Base-by-base conservation (phyloP, 2,329 filamentous ascomycete genomes). In the Amauroascus niger region DNA sequence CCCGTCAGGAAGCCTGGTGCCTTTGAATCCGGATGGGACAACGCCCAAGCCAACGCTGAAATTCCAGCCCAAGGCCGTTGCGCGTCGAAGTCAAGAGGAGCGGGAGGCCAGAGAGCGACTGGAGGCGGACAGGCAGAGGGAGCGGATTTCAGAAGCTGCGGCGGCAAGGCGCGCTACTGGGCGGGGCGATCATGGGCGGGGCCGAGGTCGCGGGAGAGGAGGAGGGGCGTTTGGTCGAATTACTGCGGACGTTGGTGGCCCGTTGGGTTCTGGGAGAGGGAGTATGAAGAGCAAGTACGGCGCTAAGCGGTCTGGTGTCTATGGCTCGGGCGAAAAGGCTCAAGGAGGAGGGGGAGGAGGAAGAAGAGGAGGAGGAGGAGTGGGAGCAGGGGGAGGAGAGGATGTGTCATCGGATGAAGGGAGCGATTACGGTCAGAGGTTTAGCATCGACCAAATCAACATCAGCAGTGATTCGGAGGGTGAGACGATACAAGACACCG, bases 391-490 rank as follows among this genome's bases (percentile, higher is more conserved):
- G n/a, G n/a, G n/a, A n/a, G n/a, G n/a, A n/a, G 49, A 26, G 44
- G 64, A 67, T 56, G 60, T 64, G 35, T 72, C 68, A 63, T 75
- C 74, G 32, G 76, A 77, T 46, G 77, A 79, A 52, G 78, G 76
- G 47, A 67, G 66, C 28, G 69, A 73, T 40, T 65, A 69, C 22
- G 73, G 68, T 22, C 69, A 72, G 39, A 71, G 76, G 50, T 68
- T 76, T 51, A 75, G 79, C 57, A 79, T 84, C 53, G 80, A 83
- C 58, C 65, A 73, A n/a, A 76, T 81, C 57, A 75, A 76, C 57
- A 63, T 82, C 11, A 73, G 78, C 11, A 79, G 76, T 47, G 75
- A 80, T 53, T 77, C 79, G 28, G 73, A 76, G 44, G 65, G 68
- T n/a, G 66, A 70, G 2, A 63, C 61, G 32, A 52, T 52, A 32